Base-by-base conservation (phyloP, 371 early-diverging fungal species). In the Rhizopus arrhizus region DNA sequence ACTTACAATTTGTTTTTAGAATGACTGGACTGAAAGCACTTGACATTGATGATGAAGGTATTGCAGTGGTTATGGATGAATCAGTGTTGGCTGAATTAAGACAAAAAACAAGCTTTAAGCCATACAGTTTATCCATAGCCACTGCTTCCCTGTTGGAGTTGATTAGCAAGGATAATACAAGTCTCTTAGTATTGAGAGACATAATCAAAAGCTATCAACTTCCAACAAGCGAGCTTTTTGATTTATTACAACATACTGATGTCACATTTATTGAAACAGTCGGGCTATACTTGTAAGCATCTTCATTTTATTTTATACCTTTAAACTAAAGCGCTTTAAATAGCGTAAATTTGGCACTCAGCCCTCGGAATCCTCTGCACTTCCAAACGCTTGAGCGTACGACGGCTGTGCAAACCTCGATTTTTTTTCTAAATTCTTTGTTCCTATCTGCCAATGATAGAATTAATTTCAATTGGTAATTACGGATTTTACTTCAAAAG, bases 21-120 rank as follows among this genome's bases (percentile, higher is more conserved):
- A 46, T 46, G 47, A 46, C 47, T 22, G 47, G 47, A 8, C 16
- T 16, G 8, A 46, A 46, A 28, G 16, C 47, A 46, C 47, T 46
- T 16, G 16, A 46, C 16, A 12, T 46, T 46, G 47, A 46, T 46
- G 47, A 46, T 46, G 47, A 46, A 46, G 47, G 47, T 46, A 16
- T 46, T 46, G 47, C 47, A 8, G 22, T 46, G 47, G 28, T 46
- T 46, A 28, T 46, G 22, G 47, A 46, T 46, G 47, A 46, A 16
- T 15, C 47, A 16, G 8, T 46, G 22, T 46, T 46, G 47, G 47
- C 47, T 16, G 47, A 46, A 16, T 16, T 46, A 8, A 46, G 7
- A 28, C 47, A 46, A 16, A 46, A 16, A 46, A 6, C 16, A n/a
- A 46, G 28, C 22, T 7, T 46, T 8, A 46, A 46, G 16, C 2